A percentile compares a stretch with the other conserved stretches of the same genome.
Evolutionary conservation across 2,329 filamentous ascomycete genomes (phyloP).

Genomic region (Penicillium sp.): DNA sequence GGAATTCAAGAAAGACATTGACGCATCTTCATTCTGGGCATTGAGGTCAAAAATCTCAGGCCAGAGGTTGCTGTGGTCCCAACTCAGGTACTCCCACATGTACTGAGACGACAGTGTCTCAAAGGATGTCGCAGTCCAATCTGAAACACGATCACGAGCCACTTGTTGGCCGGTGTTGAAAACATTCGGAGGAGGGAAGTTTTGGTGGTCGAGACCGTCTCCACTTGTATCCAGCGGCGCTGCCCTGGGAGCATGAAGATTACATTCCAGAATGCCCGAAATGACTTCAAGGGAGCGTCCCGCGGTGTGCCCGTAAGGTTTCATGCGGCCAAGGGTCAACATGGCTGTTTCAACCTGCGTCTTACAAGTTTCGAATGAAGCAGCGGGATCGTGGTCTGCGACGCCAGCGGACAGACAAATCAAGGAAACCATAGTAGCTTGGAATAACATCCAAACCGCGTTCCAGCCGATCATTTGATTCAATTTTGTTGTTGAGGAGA

Average conservation of each 20-base stretch:
- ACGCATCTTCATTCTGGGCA: not conserved
- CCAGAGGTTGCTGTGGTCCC: constrained; percentile 13
- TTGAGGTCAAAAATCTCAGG: constrained; percentile 9
- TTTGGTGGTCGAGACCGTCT: not conserved
- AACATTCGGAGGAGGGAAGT: not conserved
- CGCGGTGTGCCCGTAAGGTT: constrained; percentile 14
- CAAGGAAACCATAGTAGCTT: constrained; percentile 73
- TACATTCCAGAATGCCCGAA: constrained; percentile 11
- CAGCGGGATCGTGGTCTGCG: constrained; percentile 2
- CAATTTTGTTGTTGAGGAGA: constrained; percentile 64
- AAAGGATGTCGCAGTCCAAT: constrained; percentile 9
- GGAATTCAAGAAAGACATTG: constrained; percentile 25
- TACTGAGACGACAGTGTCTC: constrained; percentile 10
- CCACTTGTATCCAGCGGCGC: constrained; percentile 17
- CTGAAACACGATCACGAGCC: not conserved
- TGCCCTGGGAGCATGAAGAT: constrained; percentile 2
- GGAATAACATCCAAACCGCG: constrained; percentile 75
- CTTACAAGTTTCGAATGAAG: constrained; percentile 10
- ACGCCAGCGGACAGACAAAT: constrained; percentile 10
- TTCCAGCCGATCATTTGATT: constrained; percentile 77
- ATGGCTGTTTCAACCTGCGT: constrained; percentile 16
- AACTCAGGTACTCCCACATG: constrained; percentile 18
- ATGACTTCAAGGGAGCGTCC: constrained; percentile 14
- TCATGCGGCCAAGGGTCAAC: constrained; percentile 11
- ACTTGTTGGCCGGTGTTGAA: not conserved